phyloP scores from a whole-genome alignment of 176 grass and related monocot genomes.

The Aegilops umbellulata region DNA sequence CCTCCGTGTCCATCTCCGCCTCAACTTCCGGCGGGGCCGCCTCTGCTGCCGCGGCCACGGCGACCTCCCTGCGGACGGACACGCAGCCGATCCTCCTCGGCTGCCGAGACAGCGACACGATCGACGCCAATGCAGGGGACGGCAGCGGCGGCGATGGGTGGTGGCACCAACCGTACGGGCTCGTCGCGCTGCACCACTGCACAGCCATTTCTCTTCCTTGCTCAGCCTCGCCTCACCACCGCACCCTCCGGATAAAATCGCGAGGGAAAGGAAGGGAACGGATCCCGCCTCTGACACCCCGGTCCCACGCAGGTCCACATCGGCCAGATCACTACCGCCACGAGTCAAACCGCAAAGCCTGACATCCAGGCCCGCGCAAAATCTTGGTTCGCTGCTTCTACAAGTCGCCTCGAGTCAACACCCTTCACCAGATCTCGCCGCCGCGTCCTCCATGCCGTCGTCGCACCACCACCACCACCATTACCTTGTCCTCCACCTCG shows the following conservation, averaged over 20 bases:
- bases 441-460: constrained; percentile 15
- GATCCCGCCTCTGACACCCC: not conserved
- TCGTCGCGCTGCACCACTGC: constrained; percentile 30
- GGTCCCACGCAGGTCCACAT: constrained; percentile 5
- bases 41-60: not conserved
- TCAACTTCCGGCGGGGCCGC: not conserved
- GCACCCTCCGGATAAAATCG: constrained; percentile 31
- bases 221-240: constrained; percentile 1
- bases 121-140: not conserved
- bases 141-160: not conserved
- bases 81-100: not conserved
- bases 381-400: not conserved
- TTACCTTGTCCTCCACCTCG: not conserved
- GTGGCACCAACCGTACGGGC: constrained; percentile 9
- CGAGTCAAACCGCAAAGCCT: not conserved
- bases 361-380: not conserved
- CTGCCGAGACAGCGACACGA: not conserved
- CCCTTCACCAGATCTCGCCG: constrained; percentile 34
- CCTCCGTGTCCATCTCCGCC: constrained; percentile 1
- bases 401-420: constrained; percentile 7
- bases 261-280: not conserved
- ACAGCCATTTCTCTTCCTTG: constrained; percentile 36
- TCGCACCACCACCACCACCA: not conserved
- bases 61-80: constrained; percentile 23
- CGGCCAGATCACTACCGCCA: not conserved